Evolutionary conservation across 2,329 filamentous ascomycete genomes (phyloP).

Genomic region (Trichoderma gracile): DNA sequence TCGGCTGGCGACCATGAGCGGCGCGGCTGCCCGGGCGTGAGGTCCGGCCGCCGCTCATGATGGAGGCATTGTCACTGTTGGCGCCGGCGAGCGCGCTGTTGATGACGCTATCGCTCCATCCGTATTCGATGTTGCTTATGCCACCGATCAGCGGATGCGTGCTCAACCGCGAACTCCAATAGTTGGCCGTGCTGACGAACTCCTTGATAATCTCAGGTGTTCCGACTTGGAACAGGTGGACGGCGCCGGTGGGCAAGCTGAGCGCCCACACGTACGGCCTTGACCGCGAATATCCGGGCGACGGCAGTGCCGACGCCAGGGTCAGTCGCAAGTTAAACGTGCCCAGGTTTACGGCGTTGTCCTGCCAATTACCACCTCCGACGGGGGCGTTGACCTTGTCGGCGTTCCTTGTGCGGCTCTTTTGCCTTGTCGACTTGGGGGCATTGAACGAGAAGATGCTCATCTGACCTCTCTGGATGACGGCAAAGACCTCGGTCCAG

Average conservation of each 20-base stretch:
- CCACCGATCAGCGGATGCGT: constrained; percentile 91
- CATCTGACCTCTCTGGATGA: constrained; percentile 92
- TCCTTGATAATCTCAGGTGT: constrained; percentile 93
- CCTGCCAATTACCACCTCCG: constrained; percentile 96
- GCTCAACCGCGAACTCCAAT: constrained; percentile 93
- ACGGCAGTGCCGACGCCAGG: constrained; percentile 83
- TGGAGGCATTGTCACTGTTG: constrained; percentile 49
- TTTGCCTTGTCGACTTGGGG: constrained; percentile 73
- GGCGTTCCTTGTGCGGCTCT: constrained; percentile 56
- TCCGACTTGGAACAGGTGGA: constrained; percentile 97
- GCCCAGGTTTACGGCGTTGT: constrained; percentile 87
- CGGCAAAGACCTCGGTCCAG: constrained; percentile 94
- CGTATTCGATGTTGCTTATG: constrained; percentile 96
- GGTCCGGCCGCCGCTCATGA: constrained; percentile 37
- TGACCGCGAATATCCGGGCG: constrained; percentile 88
- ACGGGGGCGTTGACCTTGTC: constrained; percentile 64
- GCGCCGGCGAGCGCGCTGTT: constrained; percentile 57
- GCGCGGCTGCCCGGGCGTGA: constrained; percentile 56
- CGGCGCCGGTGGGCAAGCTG: constrained; percentile 85
- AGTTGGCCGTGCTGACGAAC: constrained; percentile 92
- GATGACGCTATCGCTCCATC: constrained; percentile 87
- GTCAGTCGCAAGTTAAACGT: constrained; percentile 88
- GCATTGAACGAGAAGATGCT: constrained; percentile 89
- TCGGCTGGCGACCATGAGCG: constrained; percentile 43
- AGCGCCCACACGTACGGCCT: constrained; percentile 93